A percentile compares a stretch with the other conserved stretches of the same genome.
These are phyloP conservation scores for Aspergillus campestris DNA, from an alignment of 495 filamentous ascomycete genomes.

Conservation along the genomic window DNA sequence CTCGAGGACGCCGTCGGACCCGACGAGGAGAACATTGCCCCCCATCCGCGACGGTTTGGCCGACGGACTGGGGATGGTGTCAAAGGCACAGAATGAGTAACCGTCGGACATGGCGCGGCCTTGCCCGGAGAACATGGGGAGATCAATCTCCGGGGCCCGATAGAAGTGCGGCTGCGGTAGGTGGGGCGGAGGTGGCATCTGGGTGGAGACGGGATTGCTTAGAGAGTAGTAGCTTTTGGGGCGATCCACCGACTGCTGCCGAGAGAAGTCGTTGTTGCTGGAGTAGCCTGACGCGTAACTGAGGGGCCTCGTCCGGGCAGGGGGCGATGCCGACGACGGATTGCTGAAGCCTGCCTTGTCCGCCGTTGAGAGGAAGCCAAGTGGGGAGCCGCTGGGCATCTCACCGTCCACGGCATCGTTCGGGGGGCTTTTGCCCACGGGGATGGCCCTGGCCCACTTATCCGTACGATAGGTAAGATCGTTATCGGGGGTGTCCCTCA, in stretches of 20 bases:
- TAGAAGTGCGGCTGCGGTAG: slow-evolving; percentile 70
- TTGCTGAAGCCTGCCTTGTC: slow-evolving; percentile 40
- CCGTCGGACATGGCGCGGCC: slow-evolving; percentile 38
- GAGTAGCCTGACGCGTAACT: slow-evolving; percentile 38
- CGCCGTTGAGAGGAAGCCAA: slow-evolving; percentile 29
- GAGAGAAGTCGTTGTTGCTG: slow-evolving; percentile 23
- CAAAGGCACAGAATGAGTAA: slow-evolving; percentile 74
- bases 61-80: slow-evolving; percentile 47
- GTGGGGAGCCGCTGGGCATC: slow-evolving; percentile 35
- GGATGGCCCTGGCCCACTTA: slow-evolving; percentile 42
- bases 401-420: slow-evolving; percentile 35
- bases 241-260: slow-evolving; percentile 34
- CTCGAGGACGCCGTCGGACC: slow-evolving; percentile 66
- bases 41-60: slow-evolving; percentile 40
- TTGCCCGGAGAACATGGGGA: slow-evolving; percentile 23
- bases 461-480: slow-evolving; percentile 33
- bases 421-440: slow-evolving; percentile 43
- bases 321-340: slow-evolving; percentile 44
- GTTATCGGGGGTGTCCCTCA: slow-evolving; percentile 22
- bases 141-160: slow-evolving; percentile 46
- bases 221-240: slow-evolving; percentile 39
- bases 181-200: slow-evolving; percentile 77
- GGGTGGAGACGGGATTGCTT: slow-evolving; percentile 29
- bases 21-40: slow-evolving; percentile 64
- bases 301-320: slow-evolving; percentile 33